Evolutionary conservation across 1,139 yeast species (phyloP), one percentile per base, ranked within the genome.

Genomic region (Pichia sp.): DNA sequence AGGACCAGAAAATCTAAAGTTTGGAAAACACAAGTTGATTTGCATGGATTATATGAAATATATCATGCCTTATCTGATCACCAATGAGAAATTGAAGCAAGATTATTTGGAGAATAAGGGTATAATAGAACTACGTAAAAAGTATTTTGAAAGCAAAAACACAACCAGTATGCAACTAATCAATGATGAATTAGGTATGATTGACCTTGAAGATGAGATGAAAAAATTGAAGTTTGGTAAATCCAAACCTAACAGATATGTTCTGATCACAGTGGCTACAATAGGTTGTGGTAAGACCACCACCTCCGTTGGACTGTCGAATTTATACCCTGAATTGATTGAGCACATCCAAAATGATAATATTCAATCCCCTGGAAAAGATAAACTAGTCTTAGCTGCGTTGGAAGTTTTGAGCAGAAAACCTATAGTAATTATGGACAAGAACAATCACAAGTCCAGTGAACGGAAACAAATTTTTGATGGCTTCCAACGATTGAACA

Each of bases 241-340:
- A 26, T 13, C 50, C 18, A 44, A 51, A 41, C 30, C 53, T 37
- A 50, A 41, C 16, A 52, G 49, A 62, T 88, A 80, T 62, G 76
- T 87, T 0, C 62, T 95, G 1, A 78, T 90, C 1, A 95, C 98
- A 0, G 81, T 91, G 13, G 90, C 98, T 0, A 89, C 96, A 0
- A 79, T 93, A 48, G 99, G 98, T 0, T 89, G 97, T 66, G 99
- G 99, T 8, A 95, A 95, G 65, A 90, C 98, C 0, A 89, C 97
- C 0, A 79, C 88, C 0, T 80, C 89, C 3, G 67, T 78, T 46
- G 83, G 93, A 0, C 70, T 93, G 44, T 60, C 66, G 0, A 65
- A 75, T 9, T 64, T 91, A 26, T 84, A 74, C 52, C 82, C 85
- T 0, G 64, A 67, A 0, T 85, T 96, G 86, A 50, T 65, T 13